A percentile compares a stretch with the other conserved stretches of the same genome.
Conservation (phyloP, 2,329 filamentous ascomycete species). For the Penicillium sp. region DNA sequence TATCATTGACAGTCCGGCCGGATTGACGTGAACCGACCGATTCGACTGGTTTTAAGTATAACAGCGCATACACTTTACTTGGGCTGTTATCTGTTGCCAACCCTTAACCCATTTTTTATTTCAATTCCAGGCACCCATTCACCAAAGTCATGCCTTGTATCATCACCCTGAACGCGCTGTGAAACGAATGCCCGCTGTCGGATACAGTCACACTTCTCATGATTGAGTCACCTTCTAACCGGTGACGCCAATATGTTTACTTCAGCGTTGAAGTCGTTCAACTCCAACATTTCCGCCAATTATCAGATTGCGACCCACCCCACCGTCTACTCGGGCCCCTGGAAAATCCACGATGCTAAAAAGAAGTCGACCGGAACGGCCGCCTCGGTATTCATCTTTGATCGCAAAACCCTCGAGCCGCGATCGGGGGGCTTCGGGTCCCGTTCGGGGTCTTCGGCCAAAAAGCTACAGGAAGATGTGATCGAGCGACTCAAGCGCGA, state of each 20-base stretch:
- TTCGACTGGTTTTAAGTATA: not conserved
- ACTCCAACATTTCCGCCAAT: constrained; percentile 88
- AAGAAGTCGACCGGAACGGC: constrained; percentile 90
- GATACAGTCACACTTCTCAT: not conserved
- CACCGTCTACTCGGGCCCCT: constrained; percentile 81
- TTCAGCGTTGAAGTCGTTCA: constrained; percentile 89
- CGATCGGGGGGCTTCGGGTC: constrained; percentile 61
- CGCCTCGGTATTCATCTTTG: constrained; percentile 92
- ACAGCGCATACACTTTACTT: not conserved
- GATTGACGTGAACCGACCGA: not conserved
- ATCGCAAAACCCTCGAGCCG: constrained; percentile 78
- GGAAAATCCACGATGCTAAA: constrained; percentile 97
- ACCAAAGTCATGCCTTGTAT: not conserved
- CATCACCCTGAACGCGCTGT: constrained; percentile 8
- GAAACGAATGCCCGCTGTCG: constrained; percentile 6
- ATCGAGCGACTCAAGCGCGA: constrained; percentile 89
- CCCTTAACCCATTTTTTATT: no score
- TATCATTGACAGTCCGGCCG: not conserved
- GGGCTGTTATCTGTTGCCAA: not conserved
- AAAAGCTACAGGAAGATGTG: constrained; percentile 82
- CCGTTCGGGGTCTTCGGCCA: constrained; percentile 66
- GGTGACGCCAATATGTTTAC: constrained; percentile 72
- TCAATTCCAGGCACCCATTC: not conserved
- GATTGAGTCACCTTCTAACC: not conserved
- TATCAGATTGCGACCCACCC: constrained; percentile 77